These are phyloP conservation scores for Cnidoscolus chayamansa DNA, from an alignment of 441 rosid genomes.

Conservation along the genomic window DNA sequence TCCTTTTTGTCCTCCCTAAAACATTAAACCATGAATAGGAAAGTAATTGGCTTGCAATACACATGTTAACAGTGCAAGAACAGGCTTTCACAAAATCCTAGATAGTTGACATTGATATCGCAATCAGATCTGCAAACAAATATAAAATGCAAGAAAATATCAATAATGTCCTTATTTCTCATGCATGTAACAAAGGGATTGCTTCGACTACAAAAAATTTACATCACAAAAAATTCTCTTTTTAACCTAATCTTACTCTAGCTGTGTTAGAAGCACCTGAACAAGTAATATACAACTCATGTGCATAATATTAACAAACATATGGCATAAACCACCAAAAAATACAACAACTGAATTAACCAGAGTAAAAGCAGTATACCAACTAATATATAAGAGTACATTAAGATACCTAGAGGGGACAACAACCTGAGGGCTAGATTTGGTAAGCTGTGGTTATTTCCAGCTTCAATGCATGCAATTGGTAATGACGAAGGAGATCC, in stretches of 20 bases:
- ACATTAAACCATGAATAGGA: background rate
- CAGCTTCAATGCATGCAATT: slow-evolving; percentile 92
- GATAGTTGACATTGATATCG: background rate
- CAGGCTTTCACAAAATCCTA: background rate
- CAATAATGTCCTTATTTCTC: slow-evolving; percentile 11
- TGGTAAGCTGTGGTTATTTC: slow-evolving; percentile 75
- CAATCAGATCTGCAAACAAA: too few species aligned
- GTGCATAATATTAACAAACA: slow-evolving; percentile 4
- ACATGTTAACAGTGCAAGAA: background rate
- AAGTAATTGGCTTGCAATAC: too few species aligned
- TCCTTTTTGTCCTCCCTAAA: background rate
- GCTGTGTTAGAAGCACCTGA: slow-evolving; percentile 7
- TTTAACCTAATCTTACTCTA: background rate
- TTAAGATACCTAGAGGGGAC: slow-evolving; percentile 26
- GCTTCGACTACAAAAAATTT: background rate
- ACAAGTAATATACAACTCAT: slow-evolving; percentile 5
- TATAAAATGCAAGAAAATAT: background rate
- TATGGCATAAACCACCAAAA: slow-evolving; percentile 3
- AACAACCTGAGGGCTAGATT: slow-evolving; percentile 87
- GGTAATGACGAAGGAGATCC: slow-evolving; percentile 74
- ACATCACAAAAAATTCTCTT: background rate
- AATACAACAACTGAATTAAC: slow-evolving; percentile 3
- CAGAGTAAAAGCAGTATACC: background rate
- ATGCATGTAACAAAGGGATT: slow-evolving; percentile 10
- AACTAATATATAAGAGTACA: slow-evolving; percentile 20